Evolutionary conservation across 371 early-diverging fungal species (phyloP).

Genomic region (Mortierella sp.): DNA sequence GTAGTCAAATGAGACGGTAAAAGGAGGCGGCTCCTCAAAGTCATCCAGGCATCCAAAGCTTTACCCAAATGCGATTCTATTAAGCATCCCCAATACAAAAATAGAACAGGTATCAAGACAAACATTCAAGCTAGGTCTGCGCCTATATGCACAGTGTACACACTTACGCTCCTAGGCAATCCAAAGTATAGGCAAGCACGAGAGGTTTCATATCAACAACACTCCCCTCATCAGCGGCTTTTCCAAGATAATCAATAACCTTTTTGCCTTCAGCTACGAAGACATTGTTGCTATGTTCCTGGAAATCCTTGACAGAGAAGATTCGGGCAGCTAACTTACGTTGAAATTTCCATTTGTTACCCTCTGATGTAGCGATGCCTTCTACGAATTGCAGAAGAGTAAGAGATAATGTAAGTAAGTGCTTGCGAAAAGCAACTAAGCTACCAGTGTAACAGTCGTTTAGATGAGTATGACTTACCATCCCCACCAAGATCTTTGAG

Average conservation of each 20-base stretch:
- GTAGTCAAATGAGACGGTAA: constrained; percentile 20
- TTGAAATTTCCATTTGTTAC: constrained; percentile 69
- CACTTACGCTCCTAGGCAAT: constrained; percentile 63
- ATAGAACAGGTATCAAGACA: too few relatives aligned
- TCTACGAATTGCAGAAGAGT: too few relatives aligned
- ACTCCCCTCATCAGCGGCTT: constrained; percentile 36
- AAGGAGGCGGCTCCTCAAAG: constrained; percentile 3
- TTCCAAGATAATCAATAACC: constrained; percentile 41
- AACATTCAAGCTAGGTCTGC: too few relatives aligned
- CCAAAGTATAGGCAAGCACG: constrained; percentile 60
- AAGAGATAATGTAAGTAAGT: too few relatives aligned
- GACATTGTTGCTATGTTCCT: constrained; percentile 63
- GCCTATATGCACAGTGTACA: not conserved
- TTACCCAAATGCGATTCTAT: constrained; percentile 32
- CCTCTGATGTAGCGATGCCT: constrained; percentile 75
- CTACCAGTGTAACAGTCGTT: too few relatives aligned
- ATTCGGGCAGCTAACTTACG: constrained; percentile 72
- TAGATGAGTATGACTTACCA: too few relatives aligned
- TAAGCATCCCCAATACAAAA: too few relatives aligned
- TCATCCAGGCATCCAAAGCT: constrained; percentile 35
- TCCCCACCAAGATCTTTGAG: too few relatives aligned
- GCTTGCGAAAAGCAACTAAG: too few relatives aligned
- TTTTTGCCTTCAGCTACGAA: constrained; percentile 58
- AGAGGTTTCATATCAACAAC: constrained; percentile 60
- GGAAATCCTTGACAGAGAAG: constrained; percentile 75